Base-by-base conservation (phyloP, 2,329 filamentous ascomycete species). In the Phoma sp. region DNA sequence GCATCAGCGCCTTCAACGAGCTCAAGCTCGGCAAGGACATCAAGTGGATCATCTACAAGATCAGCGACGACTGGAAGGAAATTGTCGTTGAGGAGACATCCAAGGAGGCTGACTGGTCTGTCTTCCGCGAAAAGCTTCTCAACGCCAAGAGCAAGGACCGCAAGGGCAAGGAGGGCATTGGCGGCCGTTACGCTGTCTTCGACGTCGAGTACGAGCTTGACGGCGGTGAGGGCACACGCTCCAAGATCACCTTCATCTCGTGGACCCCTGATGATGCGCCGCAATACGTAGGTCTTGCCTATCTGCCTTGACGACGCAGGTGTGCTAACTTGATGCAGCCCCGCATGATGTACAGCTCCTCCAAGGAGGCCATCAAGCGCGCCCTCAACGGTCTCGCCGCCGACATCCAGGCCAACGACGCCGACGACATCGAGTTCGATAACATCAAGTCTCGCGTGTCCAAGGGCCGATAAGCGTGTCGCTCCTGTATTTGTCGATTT, bases 311-410 rank as follows among this genome's bases (percentile, higher is more conserved):
- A 20, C 15, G 17, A 4, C 39, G 14, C 14, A 26, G 18, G 20
- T 4, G 5, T 30, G 42, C 63, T 70, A 36, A 70, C 47, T 3
- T n/a, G 1, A 18, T 7, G 53, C 65, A 92, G 90, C 84, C 88
- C 78, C 92, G 92, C 84, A 95, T 95, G 91, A 84, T 92, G 77
- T 95, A 93, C 83, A 89, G 90, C 68, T 90, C 91, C 46, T 95
- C 91, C 78, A 95, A 93, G 82, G 89, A 93, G 70, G 88, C 89
- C 56, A 84, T 95, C 66, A 93, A 92, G 85, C 87, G 88, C 77
- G 78, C 89, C 43, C 84, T 95, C 61, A 90, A 85, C 73, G 90
- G 90, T 61, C 80, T 93, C 67, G 88, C 88, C 57, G 80, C 82
- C 68, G 90, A 93, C 76, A 83, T 93, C 69, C 90, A 95, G 82